These are phyloP conservation scores for Solioccasus polychromus DNA, from an alignment of 768 basidiomycete genomes.

Conservation along the genomic window DNA sequence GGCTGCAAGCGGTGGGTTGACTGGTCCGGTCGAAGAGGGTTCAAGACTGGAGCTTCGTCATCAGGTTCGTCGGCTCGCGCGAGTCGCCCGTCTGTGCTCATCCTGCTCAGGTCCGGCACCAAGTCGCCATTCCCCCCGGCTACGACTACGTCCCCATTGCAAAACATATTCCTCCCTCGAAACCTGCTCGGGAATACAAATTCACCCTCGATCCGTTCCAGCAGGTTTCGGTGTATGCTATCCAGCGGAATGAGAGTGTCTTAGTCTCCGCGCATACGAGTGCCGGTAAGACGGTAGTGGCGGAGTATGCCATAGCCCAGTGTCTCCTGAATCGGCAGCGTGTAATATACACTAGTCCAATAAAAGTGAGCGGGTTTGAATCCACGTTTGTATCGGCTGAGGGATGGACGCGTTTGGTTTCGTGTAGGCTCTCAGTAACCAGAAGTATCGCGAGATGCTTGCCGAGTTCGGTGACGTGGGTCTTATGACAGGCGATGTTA, in stretches of 20 bases:
- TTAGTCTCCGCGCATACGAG: conserved; percentile 98
- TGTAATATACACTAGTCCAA: conserved; percentile 99
- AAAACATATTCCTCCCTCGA: conserved; percentile 84
- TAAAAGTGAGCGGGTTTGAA: conserved; percentile 71
- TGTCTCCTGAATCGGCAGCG: conserved; percentile 91
- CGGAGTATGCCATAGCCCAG: conserved; percentile 98
- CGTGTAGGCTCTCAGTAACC: conserved; percentile 90
- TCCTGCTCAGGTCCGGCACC: conserved; percentile 73
- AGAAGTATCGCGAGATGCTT: conserved; percentile 97
- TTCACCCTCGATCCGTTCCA: conserved; percentile 98
- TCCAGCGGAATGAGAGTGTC: conserved; percentile 96
- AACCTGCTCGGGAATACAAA: conserved; percentile 90
- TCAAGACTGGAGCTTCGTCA: conserved; percentile 75
- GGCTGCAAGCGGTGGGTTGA: conserved; percentile 83
- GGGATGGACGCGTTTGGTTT: conserved; percentile 15
- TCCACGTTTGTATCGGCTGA: conserved; percentile 9
- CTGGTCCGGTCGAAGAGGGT: conserved; percentile 65
- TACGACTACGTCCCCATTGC: conserved; percentile 91
- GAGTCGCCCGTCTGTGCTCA: conserved; percentile 4
- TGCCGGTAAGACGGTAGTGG: conserved; percentile 99
- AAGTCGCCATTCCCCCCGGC: conserved; percentile 92
- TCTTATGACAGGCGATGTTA: conserved; percentile 99
- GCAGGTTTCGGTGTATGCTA: conserved; percentile 88
- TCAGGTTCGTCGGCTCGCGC: conserved; percentile 45
- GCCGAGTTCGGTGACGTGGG: conserved; percentile 98